These are phyloP conservation scores for Phytophthora litchii DNA, from an alignment of 352 stramenopile genomes.

Conservation along the genomic window DNA sequence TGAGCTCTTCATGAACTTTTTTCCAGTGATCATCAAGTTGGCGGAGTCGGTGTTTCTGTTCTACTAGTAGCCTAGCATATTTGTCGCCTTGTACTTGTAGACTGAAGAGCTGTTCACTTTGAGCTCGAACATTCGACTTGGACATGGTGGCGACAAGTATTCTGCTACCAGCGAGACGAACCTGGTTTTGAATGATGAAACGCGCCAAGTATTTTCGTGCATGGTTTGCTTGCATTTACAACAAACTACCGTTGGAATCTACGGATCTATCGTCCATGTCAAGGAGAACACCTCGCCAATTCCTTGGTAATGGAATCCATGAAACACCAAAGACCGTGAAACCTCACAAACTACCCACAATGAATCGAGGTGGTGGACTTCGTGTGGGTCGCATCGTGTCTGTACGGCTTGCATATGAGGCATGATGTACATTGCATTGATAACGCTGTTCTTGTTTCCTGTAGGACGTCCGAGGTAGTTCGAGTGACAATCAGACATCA, in stretches of 20 bases:
- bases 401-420: slow-evolving; percentile 28
- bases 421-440: neutral
- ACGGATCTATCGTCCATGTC: slow-evolving; percentile 17
- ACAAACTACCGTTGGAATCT: neutral
- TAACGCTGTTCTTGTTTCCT: neutral
- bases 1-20: slow-evolving; percentile 70
- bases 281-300: slow-evolving; percentile 22
- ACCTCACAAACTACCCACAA: slow-evolving; percentile 28
- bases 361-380: slow-evolving; percentile 42
- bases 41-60: slow-evolving; percentile 72
- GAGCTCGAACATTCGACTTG: slow-evolving; percentile 67
- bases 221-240: neutral
- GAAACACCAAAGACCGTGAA: slow-evolving; percentile 15
- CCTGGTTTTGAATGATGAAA: slow-evolving; percentile 18
- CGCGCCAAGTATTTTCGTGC: slow-evolving; percentile 28
- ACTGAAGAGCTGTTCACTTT: slow-evolving; percentile 85
- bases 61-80: slow-evolving; percentile 69
- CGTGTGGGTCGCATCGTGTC: slow-evolving; percentile 63
- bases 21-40: slow-evolving; percentile 77
- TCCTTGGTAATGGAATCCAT: slow-evolving; percentile 8
- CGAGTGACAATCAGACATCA: slow-evolving; percentile 16
- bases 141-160: slow-evolving; percentile 38
- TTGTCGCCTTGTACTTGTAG: slow-evolving; percentile 85
- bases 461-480: slow-evolving; percentile 42
- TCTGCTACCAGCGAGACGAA: neutral